Evolutionary conservation across 305 asterid genomes (phyloP), one percentile per base, ranked within the genome.

Genomic region (Solanum hybrid): DNA sequence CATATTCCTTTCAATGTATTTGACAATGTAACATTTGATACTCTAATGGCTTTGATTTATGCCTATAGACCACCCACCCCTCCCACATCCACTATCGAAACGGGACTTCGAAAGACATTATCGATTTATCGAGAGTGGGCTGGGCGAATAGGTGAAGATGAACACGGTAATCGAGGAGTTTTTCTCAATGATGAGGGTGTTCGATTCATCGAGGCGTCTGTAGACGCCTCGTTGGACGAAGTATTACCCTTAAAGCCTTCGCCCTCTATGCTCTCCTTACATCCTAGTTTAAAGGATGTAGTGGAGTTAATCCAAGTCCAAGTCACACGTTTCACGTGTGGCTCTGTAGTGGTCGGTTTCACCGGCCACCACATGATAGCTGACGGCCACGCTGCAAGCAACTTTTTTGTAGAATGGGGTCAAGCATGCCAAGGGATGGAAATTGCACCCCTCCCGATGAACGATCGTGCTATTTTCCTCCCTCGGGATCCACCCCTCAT

Each of bases 351-450:
- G 56, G 93, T 95, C 6, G 98, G 98, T 1, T 95, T 95, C 92
- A 95, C 98, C 0, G 91, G 96, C 71, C 96, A 96, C 93, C 99
- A 96, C 91, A 87, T 90, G 5, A 95, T 95, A 35, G 98, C 95
- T 0, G 99, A 95, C 85, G 98, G 98, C 0, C 92, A 92, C 27
- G 95, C 98, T 1, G 93, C 97, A 0, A 94, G 98, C 51, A 93
- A 90, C 22, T 96, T 96, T 56, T 82, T 96, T 84, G 94, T 95
- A 46, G 96, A 98, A 3, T 96, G 98, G 98, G 98, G 99, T 3
- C 93, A 92, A 38, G 97, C 97, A 4, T 93, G 96, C 2, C 91
- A 95, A 1, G 96, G 93, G 1, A 64, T 92, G 1, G 79, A 90
- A 0, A 93, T 96, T 27, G 71, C 34, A 32, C 96, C 98, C 1